Base-by-base conservation (phyloP, 2,329 filamentous ascomycete species). In the Aspergillus sp. region DNA sequence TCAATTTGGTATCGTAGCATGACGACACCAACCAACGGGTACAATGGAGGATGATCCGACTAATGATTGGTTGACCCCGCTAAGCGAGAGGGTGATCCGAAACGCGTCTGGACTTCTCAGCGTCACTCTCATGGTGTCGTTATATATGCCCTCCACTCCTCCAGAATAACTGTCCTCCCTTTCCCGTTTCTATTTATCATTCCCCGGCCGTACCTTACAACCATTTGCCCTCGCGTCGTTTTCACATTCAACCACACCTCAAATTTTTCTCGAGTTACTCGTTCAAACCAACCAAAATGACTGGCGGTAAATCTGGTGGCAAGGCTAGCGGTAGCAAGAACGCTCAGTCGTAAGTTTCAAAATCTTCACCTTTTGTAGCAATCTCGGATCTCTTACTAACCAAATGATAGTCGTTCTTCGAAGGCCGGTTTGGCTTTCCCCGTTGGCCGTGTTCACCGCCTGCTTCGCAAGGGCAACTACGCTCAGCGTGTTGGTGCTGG, bases 301-400 rank as follows among this genome's bases (percentile, higher is more conserved):
- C 95, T 91, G 93, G 93, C 87, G 93, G 95, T 82, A 99, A 99
- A 84, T 97, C 93, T 84, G 95, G 95, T 82, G 95, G 95, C 88
- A 98, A 98, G 90, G 93, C 93, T 85, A 93, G 90, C 84, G 92
- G 93, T 84, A 89, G 90, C 84, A 99, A 99, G 91, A 96, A 90
- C 86, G 90, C 95, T 76, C 95, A 98, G 86, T 97, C 93, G 95
- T 98, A 84, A 88, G 93, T 90, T 62, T 37, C 14, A 4, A 4
- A 12, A 37, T n/a, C 11, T 43, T 31, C 27, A 31, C 21, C 21
- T 21, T 21, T 21, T 21, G 3, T 5, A 53, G 31, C 31, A 64
- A 64, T 58, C 27, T 21, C 52, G 40, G 21, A 53, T 57, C 31
- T 33, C 33, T n/a, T 53, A 45, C 62, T 80, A 82, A 75, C 84